Evolutionary conservation across 768 basidiomycete species (phyloP).

Genomic region (Boletus vinaceobasis): DNA sequence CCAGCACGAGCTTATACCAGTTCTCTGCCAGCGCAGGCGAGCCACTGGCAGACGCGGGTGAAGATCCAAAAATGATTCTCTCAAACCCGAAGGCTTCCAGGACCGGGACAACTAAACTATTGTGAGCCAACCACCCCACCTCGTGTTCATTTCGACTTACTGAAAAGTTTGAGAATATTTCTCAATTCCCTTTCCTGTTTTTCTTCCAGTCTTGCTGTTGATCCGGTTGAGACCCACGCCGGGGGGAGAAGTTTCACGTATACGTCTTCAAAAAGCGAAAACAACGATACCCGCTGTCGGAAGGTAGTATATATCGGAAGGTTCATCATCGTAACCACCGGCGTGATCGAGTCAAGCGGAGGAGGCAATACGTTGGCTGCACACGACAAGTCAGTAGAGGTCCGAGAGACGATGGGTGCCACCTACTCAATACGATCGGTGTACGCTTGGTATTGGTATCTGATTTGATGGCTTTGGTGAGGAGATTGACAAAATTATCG

Average conservation of each 20-base stretch:
- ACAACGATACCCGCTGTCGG: slow-evolving; percentile 64
- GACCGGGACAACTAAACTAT: slow-evolving; percentile 63
- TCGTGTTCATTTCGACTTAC: slow-evolving; percentile 43
- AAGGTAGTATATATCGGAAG: slow-evolving; percentile 72
- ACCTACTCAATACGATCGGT: slow-evolving; percentile 64
- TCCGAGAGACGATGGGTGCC: not conserved
- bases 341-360: slow-evolving; percentile 64
- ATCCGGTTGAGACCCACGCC: slow-evolving; percentile 57
- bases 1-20: slow-evolving; percentile 82
- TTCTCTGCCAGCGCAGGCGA: slow-evolving; percentile 51
- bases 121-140: not conserved
- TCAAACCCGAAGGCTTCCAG: slow-evolving; percentile 84
- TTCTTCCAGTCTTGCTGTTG: slow-evolving; percentile 25
- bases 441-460: slow-evolving; percentile 34
- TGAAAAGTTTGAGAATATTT: slow-evolving; percentile 79
- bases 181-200: slow-evolving; percentile 45
- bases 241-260: slow-evolving; percentile 78
- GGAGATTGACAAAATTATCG: slow-evolving; percentile 69
- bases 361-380: slow-evolving; percentile 80
- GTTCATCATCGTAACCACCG: slow-evolving; percentile 77
- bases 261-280: slow-evolving; percentile 72
- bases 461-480: slow-evolving; percentile 54
- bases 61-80: slow-evolving; percentile 80
- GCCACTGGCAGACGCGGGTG: slow-evolving; percentile 52
- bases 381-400: slow-evolving; percentile 2